Percentiles rank a stretch among this genome's conserved stretches.
phyloP scores from a whole-genome alignment of 2,329 filamentous ascomycete genomes.

The Trichoderma sp. region DNA sequence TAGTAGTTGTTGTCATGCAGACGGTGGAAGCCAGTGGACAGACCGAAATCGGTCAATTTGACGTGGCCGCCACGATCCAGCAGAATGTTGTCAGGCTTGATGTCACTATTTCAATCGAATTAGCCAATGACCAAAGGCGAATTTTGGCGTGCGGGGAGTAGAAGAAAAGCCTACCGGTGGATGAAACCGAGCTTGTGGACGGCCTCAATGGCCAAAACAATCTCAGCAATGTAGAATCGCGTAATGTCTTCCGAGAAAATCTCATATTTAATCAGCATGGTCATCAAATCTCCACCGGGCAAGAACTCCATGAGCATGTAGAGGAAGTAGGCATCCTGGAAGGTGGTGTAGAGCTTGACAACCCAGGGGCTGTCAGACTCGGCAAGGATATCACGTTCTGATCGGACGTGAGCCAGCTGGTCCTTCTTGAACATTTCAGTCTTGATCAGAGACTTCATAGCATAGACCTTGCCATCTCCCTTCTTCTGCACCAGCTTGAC shows the following conservation, averaged over 20 bases:
- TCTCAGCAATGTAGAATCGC: constrained; percentile 98
- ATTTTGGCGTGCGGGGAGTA: neutral
- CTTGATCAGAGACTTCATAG: constrained; percentile 97
- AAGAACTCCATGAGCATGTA: constrained; percentile 99
- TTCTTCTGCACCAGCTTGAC: constrained; percentile 97
- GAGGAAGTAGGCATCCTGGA: constrained; percentile 93
- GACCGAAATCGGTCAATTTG: constrained; percentile 96
- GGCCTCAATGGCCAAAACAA: constrained; percentile 96
- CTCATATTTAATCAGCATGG: constrained; percentile 99
- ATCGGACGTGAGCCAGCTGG: constrained; percentile 93
- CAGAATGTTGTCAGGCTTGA: constrained; percentile 98
- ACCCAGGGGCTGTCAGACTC: constrained; percentile 99
- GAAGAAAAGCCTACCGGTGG: constrained; percentile 70
- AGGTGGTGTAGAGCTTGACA: constrained; percentile 96
- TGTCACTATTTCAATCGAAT: constrained; percentile 65
- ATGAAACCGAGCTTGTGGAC: constrained; percentile 98
- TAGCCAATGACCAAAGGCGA: neutral
- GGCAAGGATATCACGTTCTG: constrained; percentile 94
- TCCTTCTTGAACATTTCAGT: constrained; percentile 99
- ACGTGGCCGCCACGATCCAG: constrained; percentile 94
- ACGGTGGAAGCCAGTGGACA: constrained; percentile 97
- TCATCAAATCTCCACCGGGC: constrained; percentile 97
- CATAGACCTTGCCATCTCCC: constrained; percentile 94
- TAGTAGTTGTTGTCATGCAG: constrained; percentile 98
- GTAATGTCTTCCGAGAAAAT: constrained; percentile 99